Base-by-base conservation (phyloP, 345 rosid genomes). In the Corchorus olitorius region DNA sequence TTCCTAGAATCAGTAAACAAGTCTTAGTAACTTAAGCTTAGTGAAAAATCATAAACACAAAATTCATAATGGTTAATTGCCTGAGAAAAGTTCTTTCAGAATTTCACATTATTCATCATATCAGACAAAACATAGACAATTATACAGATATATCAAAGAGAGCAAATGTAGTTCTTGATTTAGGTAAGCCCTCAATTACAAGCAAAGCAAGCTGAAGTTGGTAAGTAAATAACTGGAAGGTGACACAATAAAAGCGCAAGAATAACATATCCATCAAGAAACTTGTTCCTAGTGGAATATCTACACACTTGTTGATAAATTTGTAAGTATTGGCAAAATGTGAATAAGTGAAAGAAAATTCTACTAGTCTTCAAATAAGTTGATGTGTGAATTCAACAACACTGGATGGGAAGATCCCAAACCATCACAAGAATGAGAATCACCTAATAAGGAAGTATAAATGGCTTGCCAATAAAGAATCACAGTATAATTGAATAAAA, bases 1-100 rank as follows among this genome's bases (percentile, higher is more conserved):
- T 96, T 78, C 91, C 96, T 92, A 72, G 62, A 86, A 62, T 14
- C 52, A 68, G 68, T 58, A 7, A 72, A 79, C 65, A 78, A 77
- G 77, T 19, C 58, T 34, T 15, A 61, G 8, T 34, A 64, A 55
- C 48, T 66, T 34, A 55, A 74, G 20, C 33, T 41, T 1, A n/a
- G 62, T 59, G 27, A 68, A 75, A 34, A 77, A 63, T 54, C 39
- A 64, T 20, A 54, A 19, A 22, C 15, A 8, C 43, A 13, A 4
- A 39, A 48, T 27, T 33, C 64, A 11, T 60, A 60, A 33, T 33
- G 33, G 37, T 33, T 45, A 22, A 6, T 67, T 8, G 20, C 72
- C 55, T 46, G 46, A 67, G 35, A 15, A 67, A 66, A 48, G 22
- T 22, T 46, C 56, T 22, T 46, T 64, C 27, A 70, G 43, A 34